Percentiles rank a stretch among this genome's conserved stretches.
These are phyloP conservation scores for Naganishia sp. DNA, from an alignment of 1,284 basidiomycete genomes.

Conservation along the genomic window DNA sequence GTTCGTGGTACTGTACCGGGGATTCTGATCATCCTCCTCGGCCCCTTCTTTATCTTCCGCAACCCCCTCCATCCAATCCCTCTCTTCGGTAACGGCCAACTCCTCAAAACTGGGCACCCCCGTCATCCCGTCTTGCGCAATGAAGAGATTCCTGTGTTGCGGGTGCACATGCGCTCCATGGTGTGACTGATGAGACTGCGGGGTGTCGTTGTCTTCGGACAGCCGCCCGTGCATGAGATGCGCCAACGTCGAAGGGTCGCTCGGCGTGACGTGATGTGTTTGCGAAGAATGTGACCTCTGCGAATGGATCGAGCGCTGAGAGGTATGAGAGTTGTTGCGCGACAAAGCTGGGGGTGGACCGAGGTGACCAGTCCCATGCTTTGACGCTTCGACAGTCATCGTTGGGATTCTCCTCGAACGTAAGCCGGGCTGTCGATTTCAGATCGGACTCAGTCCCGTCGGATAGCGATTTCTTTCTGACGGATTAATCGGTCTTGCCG, in stretches of 20 bases:
- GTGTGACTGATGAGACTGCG: constrained; percentile 11
- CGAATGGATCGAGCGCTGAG: constrained; percentile 21
- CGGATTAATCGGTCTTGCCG: too few species aligned
- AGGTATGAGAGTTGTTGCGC: constrained; percentile 17
- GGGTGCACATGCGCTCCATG: constrained; percentile 6
- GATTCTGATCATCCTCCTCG: background rate
- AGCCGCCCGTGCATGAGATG: background rate
- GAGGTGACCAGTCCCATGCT: background rate
- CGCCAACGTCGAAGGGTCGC: constrained; percentile 11
- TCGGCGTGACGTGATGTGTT: constrained; percentile 20
- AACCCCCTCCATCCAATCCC: constrained; percentile 28
- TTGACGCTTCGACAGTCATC: too few species aligned
- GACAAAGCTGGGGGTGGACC: constrained; percentile 9
- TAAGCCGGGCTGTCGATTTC: too few species aligned
- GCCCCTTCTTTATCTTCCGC: constrained; percentile 15
- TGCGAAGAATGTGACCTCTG: constrained; percentile 23
- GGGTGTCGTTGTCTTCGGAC: background rate
- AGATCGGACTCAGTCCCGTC: too few species aligned
- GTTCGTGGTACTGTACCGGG: background rate
- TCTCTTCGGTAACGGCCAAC: constrained; percentile 11
- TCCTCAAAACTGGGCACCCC: constrained; percentile 19
- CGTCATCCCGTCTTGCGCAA: constrained; percentile 18
- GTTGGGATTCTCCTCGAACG: too few species aligned
- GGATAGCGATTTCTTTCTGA: too few species aligned
- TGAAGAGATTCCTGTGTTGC: constrained; percentile 31